These are phyloP conservation scores for Escovopsis weberi DNA, from an alignment of 2,329 filamentous ascomycete genomes.

Conservation along the genomic window DNA sequence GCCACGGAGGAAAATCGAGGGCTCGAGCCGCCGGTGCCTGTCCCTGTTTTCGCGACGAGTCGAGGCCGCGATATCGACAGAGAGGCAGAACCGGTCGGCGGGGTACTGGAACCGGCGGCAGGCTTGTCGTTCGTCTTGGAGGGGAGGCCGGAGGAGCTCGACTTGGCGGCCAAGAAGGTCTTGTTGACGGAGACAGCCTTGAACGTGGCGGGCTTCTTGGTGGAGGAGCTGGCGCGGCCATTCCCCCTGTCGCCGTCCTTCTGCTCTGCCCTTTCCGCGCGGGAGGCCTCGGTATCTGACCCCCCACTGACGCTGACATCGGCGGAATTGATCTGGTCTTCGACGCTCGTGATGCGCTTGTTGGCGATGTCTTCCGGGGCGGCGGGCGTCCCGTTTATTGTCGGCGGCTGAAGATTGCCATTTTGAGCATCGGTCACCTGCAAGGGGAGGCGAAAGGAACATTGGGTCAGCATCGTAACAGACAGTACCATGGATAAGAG, in stretches of 20 bases:
- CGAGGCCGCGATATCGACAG: conserved; percentile 48
- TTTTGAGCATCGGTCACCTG: conserved; percentile 27
- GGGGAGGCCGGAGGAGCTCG: conserved; percentile 25
- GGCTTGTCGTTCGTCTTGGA: conserved; percentile 39
- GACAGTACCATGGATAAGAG: not conserved
- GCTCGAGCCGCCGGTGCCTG: conserved; percentile 38
- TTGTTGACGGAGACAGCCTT: conserved; percentile 79
- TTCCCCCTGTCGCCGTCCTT: conserved; percentile 46
- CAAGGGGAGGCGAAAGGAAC: not conserved
- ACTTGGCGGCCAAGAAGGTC: conserved; percentile 66
- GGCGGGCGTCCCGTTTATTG: conserved; percentile 33
- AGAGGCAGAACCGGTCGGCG: conserved; percentile 29
- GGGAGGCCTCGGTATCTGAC: conserved; percentile 62
- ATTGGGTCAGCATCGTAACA: conserved; percentile 11
- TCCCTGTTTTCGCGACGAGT: conserved; percentile 61
- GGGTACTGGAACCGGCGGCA: conserved; percentile 29
- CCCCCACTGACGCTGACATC: conserved; percentile 58
- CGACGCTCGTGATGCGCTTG: conserved; percentile 42
- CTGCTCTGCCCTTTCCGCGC: conserved; percentile 26
- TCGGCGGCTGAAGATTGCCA: conserved; percentile 29
- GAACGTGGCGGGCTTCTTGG: conserved; percentile 66
- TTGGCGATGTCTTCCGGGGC: conserved; percentile 38
- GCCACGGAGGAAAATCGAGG: conserved; percentile 26
- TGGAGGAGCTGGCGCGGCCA: conserved; percentile 39
- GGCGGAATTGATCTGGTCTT: conserved; percentile 45